Evolutionary conservation across 2,329 filamentous ascomycete genomes (phyloP).

Genomic region (Nemania serpens): DNA sequence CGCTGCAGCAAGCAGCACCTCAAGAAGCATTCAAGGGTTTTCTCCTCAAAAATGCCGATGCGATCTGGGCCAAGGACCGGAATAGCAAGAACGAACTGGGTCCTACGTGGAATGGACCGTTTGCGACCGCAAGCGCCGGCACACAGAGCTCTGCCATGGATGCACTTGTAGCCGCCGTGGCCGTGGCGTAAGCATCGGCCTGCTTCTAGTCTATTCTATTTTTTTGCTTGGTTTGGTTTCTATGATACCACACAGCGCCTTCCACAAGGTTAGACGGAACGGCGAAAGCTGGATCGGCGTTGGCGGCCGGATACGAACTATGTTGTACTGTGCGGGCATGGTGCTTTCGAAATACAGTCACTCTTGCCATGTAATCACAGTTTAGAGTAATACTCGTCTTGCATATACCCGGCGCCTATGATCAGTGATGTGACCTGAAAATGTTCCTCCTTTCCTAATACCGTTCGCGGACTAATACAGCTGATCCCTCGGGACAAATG

Average conservation of each 20-base stretch:
- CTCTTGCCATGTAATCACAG: constrained; percentile 5
- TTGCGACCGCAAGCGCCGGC: constrained; percentile 35
- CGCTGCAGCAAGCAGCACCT: constrained; percentile 56
- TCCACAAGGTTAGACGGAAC: not conserved
- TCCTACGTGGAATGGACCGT: constrained; percentile 40
- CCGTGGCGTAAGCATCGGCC: constrained; percentile 30
- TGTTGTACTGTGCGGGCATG: constrained; percentile 2
- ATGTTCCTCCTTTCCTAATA: not conserved
- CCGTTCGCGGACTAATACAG: too few species aligned
- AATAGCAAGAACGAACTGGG: constrained; percentile 38
- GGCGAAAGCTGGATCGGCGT: constrained; percentile 10
- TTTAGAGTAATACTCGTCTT: constrained; percentile 12
- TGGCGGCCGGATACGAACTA: constrained; percentile 1
- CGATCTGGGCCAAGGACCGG: constrained; percentile 43
- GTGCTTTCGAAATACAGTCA: not conserved
- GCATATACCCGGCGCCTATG: not conserved
- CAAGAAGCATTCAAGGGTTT: constrained; percentile 49
- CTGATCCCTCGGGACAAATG: not conserved
- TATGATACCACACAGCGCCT: constrained; percentile 22
- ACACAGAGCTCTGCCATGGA: constrained; percentile 41
- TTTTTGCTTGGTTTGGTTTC: constrained; percentile 1
- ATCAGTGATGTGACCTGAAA: not conserved
- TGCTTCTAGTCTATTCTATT: constrained; percentile 4
- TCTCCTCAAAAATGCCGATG: constrained; percentile 43
- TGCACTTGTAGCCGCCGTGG: constrained; percentile 37